Base-by-base conservation (phyloP, 768 basidiomycete species). In the Cyathus striatus region DNA sequence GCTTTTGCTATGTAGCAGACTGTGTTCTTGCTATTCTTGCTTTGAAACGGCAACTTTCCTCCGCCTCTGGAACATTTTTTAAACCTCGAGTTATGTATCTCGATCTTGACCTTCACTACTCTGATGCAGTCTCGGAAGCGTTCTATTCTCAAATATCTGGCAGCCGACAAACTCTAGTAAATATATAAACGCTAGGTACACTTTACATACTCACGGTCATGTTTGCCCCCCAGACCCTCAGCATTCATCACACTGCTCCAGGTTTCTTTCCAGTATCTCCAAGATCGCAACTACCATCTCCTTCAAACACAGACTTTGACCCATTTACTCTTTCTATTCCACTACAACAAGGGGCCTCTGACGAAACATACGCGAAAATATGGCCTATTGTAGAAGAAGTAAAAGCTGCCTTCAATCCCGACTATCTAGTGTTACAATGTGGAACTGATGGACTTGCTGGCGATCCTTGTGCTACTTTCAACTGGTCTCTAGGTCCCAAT, bases 1-100 rank as follows among this genome's bases (percentile, higher is more conserved):
- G 94, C 0, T 98, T 89, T 63, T 98, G 94, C 68, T 98, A 96
- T 57, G 86, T 97, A 17, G 87, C 90, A 1, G 94, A 97, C 57
- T 82, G 86, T 42, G 76, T 92, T 7, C 74, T 97, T 1, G 85
- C 85, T 1, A 81, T 96, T 45, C 74, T 94, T 44, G 67, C 75
- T 3, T 72, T 96, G 33, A 81, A 77, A 49, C 70, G 71, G 49
- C 57, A 40, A 46, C 38, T 47, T 45, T 49, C 44, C 38, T 49
- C 49, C 34, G 5, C 14, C 25, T 23, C 21, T 45, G 20, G 10
- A 41, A 17, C 46, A n/a, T 18, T 5, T 36, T 16, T 14, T 7
- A 75, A 73, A 47, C 70, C 77, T 1, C 77, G 86, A 2, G 73
- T 93, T 9, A 81, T 97, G 78, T 96, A 96, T 63, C 72, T 98